Percentiles rank a stretch among this genome's conserved stretches.
Conservation (phyloP, 1,284 basidiomycete genomes). For the Flammula alnicola region DNA sequence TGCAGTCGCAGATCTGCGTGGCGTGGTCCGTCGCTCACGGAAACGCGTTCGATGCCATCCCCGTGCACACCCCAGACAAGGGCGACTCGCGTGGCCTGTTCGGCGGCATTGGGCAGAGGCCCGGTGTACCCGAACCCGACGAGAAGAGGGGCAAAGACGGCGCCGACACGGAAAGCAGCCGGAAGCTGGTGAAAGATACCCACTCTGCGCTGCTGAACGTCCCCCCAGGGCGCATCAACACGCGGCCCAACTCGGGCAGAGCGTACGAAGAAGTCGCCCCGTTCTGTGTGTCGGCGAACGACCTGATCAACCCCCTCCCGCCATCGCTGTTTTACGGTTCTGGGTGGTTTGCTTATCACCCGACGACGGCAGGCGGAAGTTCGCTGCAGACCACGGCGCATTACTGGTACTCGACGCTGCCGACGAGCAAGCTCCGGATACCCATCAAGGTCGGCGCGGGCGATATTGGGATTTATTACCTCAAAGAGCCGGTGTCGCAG, state of each 20-base stretch:
- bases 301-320: slow-evolving; percentile 92
- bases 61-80: slow-evolving; percentile 39
- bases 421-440: slow-evolving; percentile 77
- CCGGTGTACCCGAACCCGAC: slow-evolving; percentile 58
- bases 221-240: slow-evolving; percentile 75
- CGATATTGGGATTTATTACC: slow-evolving; percentile 80
- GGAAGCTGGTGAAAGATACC: slow-evolving; percentile 22
- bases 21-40: slow-evolving; percentile 83
- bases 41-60: slow-evolving; percentile 63
- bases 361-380: slow-evolving; percentile 39
- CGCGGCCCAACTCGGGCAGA: slow-evolving; percentile 59
- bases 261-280: slow-evolving; percentile 87
- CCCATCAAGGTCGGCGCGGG: slow-evolving; percentile 76
- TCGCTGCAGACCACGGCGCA: slow-evolving; percentile 64
- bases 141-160: slow-evolving; percentile 32
- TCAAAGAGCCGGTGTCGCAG: slow-evolving; percentile 60
- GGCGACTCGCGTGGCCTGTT: slow-evolving; percentile 62
- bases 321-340: slow-evolving; percentile 87
- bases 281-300: slow-evolving; percentile 91
- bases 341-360: slow-evolving; percentile 85
- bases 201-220: slow-evolving; percentile 47
- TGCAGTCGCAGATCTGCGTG: slow-evolving; percentile 85
- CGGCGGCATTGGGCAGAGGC: slow-evolving; percentile 73
- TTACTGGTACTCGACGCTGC: slow-evolving; percentile 88
- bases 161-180: slow-evolving; percentile 30